Conservation (phyloP, 208 protist species). For the Endotrypanum monterogeii region DNA sequence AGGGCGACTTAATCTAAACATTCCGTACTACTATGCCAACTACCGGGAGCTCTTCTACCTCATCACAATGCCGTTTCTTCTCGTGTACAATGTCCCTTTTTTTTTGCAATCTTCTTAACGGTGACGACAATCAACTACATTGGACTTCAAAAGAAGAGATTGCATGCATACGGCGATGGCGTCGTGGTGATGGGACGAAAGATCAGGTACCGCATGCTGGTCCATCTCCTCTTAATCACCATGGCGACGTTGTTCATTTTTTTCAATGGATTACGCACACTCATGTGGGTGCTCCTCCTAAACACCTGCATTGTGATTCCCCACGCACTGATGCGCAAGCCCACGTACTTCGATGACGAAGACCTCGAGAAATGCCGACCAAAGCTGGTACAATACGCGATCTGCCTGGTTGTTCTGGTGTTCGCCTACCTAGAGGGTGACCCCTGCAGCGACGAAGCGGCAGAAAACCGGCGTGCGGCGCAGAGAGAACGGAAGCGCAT, state of each 20-base stretch:
- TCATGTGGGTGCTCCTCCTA: slow-evolving; percentile 43
- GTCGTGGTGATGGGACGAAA: slow-evolving; percentile 38
- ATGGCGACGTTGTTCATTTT: slow-evolving; percentile 47
- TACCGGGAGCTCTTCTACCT: slow-evolving; percentile 71
- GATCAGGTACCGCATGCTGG: slow-evolving; percentile 52
- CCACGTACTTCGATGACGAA: slow-evolving; percentile 87
- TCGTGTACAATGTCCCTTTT: slow-evolving; percentile 64
- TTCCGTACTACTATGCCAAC: slow-evolving; percentile 84
- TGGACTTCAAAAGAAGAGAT: slow-evolving; percentile 31
- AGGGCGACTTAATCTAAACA: slow-evolving; percentile 75
- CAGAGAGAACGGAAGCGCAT: slow-evolving; percentile 36
- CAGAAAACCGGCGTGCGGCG: slow-evolving; percentile 20
- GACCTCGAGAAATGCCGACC: slow-evolving; percentile 85
- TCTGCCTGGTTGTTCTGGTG: slow-evolving; percentile 49
- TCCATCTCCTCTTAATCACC: slow-evolving; percentile 38
- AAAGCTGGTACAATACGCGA: slow-evolving; percentile 65
- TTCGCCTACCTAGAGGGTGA: slow-evolving; percentile 75
- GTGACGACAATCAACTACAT: slow-evolving; percentile 49
- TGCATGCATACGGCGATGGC: slow-evolving; percentile 23
- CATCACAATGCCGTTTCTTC: slow-evolving; percentile 62
- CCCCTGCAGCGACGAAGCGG: slow-evolving; percentile 23
- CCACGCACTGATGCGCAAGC: slow-evolving; percentile 66
- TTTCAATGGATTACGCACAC: slow-evolving; percentile 51
- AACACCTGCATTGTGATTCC: slow-evolving; percentile 62
- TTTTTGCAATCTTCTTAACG: slow-evolving; percentile 44